Evolutionary conservation across 441 rosid genomes (phyloP).

Genomic region (Eruca vesicaria): DNA sequence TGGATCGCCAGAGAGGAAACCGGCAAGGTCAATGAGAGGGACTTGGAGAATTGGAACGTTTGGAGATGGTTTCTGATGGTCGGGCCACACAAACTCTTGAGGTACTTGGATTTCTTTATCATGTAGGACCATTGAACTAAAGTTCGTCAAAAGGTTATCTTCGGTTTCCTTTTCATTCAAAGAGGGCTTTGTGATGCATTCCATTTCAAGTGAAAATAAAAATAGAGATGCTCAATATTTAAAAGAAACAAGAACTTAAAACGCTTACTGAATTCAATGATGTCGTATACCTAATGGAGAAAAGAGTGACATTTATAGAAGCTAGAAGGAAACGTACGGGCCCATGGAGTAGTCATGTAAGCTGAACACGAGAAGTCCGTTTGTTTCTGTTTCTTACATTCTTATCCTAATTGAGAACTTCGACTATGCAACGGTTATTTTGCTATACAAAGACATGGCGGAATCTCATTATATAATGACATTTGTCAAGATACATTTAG

Average conservation of each 20-base stretch:
- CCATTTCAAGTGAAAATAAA: not conserved
- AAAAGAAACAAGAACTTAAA: not conserved
- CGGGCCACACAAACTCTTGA: conserved; percentile 49
- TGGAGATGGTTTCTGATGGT: conserved; percentile 41
- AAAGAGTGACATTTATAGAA: too few relatives aligned
- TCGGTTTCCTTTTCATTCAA: not conserved
- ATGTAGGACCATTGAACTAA: conserved; percentile 32
- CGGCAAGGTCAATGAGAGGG: conserved; percentile 41
- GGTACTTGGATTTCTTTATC: conserved; percentile 35
- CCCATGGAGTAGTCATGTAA: too few relatives aligned
- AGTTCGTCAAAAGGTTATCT: conserved; percentile 7
- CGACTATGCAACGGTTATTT: too few relatives aligned
- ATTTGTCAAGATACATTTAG: too few relatives aligned
- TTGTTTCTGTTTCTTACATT: too few relatives aligned
- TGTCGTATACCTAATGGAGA: too few relatives aligned
- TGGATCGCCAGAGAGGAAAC: conserved; percentile 39
- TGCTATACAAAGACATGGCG: too few relatives aligned
- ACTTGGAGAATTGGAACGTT: conserved; percentile 34
- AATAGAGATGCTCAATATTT: not conserved
- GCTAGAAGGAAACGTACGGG: too few relatives aligned
- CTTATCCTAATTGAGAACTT: too few relatives aligned
- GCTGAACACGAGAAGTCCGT: too few relatives aligned
- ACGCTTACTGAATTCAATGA: too few relatives aligned
- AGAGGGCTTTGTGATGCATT: not conserved
- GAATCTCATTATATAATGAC: too few relatives aligned